These are phyloP conservation scores for Vitis riparia DNA, from an alignment of 164 flowering plant species.

Conservation along the genomic window DNA sequence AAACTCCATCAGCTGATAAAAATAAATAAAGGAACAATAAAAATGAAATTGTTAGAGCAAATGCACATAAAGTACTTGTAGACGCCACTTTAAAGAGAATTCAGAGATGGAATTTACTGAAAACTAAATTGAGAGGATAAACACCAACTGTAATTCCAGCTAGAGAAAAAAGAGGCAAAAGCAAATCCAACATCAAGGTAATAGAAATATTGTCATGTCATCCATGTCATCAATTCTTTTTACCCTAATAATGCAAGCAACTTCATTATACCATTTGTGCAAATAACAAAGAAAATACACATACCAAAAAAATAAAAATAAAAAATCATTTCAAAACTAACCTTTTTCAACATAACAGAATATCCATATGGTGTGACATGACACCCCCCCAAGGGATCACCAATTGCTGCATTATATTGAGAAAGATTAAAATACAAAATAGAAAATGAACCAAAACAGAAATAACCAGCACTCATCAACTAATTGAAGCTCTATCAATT, in stretches of 20 bases:
- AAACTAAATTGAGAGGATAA: neutral
- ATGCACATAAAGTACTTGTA: too few species aligned
- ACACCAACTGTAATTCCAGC: neutral
- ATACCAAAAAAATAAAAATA: neutral
- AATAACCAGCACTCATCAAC: too few species aligned
- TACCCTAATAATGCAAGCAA: neutral
- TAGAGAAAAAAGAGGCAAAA: neutral
- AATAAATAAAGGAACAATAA: neutral
- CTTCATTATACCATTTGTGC: neutral
- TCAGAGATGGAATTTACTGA: neutral
- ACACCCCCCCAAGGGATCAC: constrained; percentile 98
- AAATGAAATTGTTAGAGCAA: too few species aligned
- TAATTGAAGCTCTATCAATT: too few species aligned
- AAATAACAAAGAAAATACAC: constrained; percentile 1
- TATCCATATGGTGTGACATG: constrained; percentile 86
- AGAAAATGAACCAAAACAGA: too few species aligned
- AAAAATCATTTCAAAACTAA: constrained; percentile 18
- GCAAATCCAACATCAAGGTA: neutral
- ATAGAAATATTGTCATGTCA: neutral
- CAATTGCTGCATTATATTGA: constrained; percentile 51
- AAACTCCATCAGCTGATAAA: constrained; percentile 77
- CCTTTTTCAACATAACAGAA: constrained; percentile 87
- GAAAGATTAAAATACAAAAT: neutral
- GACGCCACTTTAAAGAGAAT: neutral
- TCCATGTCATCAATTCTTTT: neutral